Conservation (phyloP, 75 land plant genomes). For the Cunninghamia lanceolata region DNA sequence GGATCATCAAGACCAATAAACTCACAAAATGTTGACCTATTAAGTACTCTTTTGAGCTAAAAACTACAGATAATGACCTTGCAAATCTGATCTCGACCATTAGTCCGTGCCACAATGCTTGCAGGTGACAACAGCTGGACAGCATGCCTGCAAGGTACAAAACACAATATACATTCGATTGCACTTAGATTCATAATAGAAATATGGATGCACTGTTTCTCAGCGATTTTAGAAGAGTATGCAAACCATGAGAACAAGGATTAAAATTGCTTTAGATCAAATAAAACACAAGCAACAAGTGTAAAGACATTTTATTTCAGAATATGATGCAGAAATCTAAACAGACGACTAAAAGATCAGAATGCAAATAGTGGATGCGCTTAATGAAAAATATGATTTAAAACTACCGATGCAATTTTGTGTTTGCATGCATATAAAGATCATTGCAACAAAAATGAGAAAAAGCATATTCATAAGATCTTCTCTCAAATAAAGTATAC, state of each 20-base stretch:
- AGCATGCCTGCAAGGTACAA: constrained; percentile 63
- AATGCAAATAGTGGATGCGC: neutral
- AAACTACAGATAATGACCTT: constrained; percentile 51
- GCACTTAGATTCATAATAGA: neutral
- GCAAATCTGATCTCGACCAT: constrained; percentile 87
- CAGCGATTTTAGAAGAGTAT: neutral
- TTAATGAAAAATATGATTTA: neutral
- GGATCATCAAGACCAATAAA: neutral
- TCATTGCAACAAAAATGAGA: neutral
- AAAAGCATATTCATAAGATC: neutral
- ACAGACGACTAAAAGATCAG: neutral
- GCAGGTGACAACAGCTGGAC: constrained; percentile 93
- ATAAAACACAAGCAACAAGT: neutral
- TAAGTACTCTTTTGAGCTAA: neutral
- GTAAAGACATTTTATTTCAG: neutral
- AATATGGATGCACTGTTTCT: neutral
- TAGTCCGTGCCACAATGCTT: constrained; percentile 82
- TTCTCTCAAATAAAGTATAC: neutral
- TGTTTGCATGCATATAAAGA: neutral
- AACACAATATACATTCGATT: neutral
- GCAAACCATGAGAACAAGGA: neutral
- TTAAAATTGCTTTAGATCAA: neutral
- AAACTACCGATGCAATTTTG: neutral
- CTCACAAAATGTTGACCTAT: neutral
- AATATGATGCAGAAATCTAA: neutral